phyloP scores from a whole-genome alignment of 192 early-diverging fungal genomes.

The Entomortierella beljakovae region DNA sequence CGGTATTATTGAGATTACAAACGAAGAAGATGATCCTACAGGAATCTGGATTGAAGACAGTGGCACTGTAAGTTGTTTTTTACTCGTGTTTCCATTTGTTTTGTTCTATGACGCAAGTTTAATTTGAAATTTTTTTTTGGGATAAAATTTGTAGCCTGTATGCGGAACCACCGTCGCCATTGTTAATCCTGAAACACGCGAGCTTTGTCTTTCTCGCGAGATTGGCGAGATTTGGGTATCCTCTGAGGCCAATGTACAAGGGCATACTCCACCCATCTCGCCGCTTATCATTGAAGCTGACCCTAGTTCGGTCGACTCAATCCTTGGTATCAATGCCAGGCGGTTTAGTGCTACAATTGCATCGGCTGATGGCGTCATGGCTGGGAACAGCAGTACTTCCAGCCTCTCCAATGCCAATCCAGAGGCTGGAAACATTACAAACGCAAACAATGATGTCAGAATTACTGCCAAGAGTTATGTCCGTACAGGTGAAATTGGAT shows the following conservation, averaged over 20 bases:
- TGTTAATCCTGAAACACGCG: conserved; percentile 78
- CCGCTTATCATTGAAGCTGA: conserved; percentile 15
- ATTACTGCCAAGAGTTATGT: conserved; percentile 62
- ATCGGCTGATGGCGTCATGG: not conserved
- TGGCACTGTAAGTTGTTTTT: conserved; percentile 70
- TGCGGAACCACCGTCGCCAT: conserved; percentile 80
- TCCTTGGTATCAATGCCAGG: not conserved
- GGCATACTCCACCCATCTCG: conserved; percentile 37
- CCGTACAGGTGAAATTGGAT: conserved; percentile 85
- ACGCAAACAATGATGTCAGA: not conserved
- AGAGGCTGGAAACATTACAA: conserved; percentile 26
- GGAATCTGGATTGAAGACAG: conserved; percentile 73
- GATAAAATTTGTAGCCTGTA: conserved; percentile 13
- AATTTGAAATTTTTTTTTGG: no score
- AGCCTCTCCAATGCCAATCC: conserved; percentile 31
- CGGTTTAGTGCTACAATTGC: conserved; percentile 16
- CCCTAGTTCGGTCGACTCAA: conserved; percentile 15
- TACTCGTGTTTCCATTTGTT: no score
- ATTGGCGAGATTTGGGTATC: conserved; percentile 91
- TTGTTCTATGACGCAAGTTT: no score
- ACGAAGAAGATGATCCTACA: conserved; percentile 56
- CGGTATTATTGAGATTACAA: conserved; percentile 66
- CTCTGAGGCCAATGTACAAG: conserved; percentile 64
- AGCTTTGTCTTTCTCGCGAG: conserved; percentile 68
- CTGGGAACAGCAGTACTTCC: conserved; percentile 23